Evolutionary conservation across 73 alveolate genomes (phyloP).

Genomic region (Tetrahymena malaccensis): DNA sequence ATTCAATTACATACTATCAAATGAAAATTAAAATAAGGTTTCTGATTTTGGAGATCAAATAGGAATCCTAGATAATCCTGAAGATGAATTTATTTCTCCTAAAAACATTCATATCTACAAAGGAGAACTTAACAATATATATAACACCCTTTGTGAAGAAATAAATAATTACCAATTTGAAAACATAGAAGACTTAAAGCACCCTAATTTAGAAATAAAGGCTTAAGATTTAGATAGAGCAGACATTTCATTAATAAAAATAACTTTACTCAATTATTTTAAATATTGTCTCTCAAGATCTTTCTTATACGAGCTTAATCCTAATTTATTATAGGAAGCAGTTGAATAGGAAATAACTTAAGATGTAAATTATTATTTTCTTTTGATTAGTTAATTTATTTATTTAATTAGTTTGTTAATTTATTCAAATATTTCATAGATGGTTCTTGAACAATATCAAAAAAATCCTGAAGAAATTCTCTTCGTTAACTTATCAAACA

Average conservation of each 20-base stretch:
- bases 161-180: slow-evolving; percentile 33
- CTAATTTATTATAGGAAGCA: slow-evolving; percentile 18
- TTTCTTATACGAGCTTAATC: slow-evolving; percentile 31
- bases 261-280: slow-evolving; percentile 41
- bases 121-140: slow-evolving; percentile 9
- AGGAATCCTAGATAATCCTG: slow-evolving; percentile 21
- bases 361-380: background rate
- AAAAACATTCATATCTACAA: slow-evolving; percentile 6
- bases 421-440: background rate
- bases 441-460: background rate
- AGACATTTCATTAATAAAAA: slow-evolving; percentile 61
- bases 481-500: background rate
- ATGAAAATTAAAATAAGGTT: slow-evolving; percentile 15
- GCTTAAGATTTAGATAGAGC: slow-evolving; percentile 61
- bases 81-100: slow-evolving; percentile 37
- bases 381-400: no score
- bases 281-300: slow-evolving; percentile 44
- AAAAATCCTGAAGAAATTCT: background rate
- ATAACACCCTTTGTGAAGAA: slow-evolving; percentile 23
- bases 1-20: slow-evolving; percentile 53
- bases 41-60: slow-evolving; percentile 41
- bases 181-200: slow-evolving; percentile 22
- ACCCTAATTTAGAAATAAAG: slow-evolving; percentile 34
- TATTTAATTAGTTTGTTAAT: background rate
- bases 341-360: slow-evolving; percentile 10